phyloP scores from a whole-genome alignment of 805 yeast genomes.

The Schwanniomyces yamadae region DNA sequence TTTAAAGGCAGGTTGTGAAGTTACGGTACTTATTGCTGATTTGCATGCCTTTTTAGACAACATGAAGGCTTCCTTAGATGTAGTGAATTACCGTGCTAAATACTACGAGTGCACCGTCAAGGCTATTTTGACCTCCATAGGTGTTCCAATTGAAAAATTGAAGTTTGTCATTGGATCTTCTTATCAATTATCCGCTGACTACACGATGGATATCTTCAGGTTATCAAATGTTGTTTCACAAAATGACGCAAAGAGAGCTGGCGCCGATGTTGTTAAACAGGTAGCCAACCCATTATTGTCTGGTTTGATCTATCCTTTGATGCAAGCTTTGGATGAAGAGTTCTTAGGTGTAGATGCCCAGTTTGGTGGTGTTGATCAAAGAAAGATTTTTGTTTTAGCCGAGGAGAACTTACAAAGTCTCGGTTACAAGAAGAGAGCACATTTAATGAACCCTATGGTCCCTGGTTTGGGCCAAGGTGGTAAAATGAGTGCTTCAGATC shows the following conservation, averaged over 20 bases:
- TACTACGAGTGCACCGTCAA: slow-evolving; percentile 85
- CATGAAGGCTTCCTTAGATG: slow-evolving; percentile 97
- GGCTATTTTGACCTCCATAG: slow-evolving; percentile 79
- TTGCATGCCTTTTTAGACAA: slow-evolving; percentile 95
- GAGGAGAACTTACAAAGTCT: slow-evolving; percentile 85
- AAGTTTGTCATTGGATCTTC: slow-evolving; percentile 83
- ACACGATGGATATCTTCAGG: slow-evolving; percentile 86
- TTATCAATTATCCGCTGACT: slow-evolving; percentile 77
- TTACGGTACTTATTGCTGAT: slow-evolving; percentile 88
- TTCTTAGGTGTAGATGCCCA: slow-evolving; percentile 86
- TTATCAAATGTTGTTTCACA: slow-evolving; percentile 83
- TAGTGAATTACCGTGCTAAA: slow-evolving; percentile 82
- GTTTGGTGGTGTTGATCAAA: slow-evolving; percentile 98
- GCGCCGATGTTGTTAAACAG: slow-evolving; percentile 99
- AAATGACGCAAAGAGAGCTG: slow-evolving; percentile 97
- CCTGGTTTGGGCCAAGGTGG: slow-evolving; percentile 98
- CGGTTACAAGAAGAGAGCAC: slow-evolving; percentile 97
- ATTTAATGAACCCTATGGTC: slow-evolving; percentile 98
- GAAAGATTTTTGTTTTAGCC: slow-evolving; percentile 95
- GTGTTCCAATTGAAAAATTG: slow-evolving; percentile 89
- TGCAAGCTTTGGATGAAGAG: slow-evolving; percentile 98
- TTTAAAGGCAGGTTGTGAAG: slow-evolving; percentile 93
- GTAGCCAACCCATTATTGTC: slow-evolving; percentile 89
- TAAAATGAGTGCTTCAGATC: slow-evolving; percentile 98
- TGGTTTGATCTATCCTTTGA: slow-evolving; percentile 94